Conservation (phyloP, 306 rosid species). For the Mimosa pudica region DNA sequence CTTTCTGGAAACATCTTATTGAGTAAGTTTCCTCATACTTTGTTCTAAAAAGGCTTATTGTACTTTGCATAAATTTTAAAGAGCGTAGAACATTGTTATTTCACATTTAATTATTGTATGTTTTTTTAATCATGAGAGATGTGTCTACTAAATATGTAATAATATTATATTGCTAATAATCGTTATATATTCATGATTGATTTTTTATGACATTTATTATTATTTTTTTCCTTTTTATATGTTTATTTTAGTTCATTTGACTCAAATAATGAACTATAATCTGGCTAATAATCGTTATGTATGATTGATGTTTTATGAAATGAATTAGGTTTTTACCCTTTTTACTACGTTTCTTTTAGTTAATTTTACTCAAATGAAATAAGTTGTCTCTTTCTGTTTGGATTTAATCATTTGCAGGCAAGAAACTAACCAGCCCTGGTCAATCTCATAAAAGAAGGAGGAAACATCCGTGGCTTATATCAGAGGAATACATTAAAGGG, state of each 20-base stretch:
- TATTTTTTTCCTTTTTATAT: background rate
- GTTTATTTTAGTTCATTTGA: too few relatives aligned
- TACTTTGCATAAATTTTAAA: background rate
- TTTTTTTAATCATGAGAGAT: background rate
- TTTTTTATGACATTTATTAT: background rate
- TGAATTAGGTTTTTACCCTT: too few relatives aligned
- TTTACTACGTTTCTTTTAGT: too few relatives aligned
- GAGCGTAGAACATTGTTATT: too few relatives aligned
- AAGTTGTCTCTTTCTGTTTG: background rate
- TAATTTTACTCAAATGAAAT: background rate
- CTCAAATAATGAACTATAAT: too few relatives aligned
- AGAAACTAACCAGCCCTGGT: constrained; percentile 41
- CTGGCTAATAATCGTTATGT: too few relatives aligned
- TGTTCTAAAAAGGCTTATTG: background rate
- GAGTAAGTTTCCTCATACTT: constrained; percentile 38
- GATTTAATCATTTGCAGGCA: constrained; percentile 40
- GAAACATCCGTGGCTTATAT: constrained; percentile 19
- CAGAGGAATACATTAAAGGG: constrained; percentile 12
- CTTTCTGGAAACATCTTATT: constrained; percentile 60
- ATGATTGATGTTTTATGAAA: too few relatives aligned
- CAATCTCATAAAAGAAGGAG: constrained; percentile 32
- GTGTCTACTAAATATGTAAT: background rate
- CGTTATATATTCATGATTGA: too few relatives aligned
- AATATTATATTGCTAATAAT: background rate
- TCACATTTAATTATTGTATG: background rate